Percentiles rank a stretch among this genome's conserved stretches.
phyloP scores from a whole-genome alignment of 495 filamentous ascomycete species.

The Chaetomidium leptoderma region DNA sequence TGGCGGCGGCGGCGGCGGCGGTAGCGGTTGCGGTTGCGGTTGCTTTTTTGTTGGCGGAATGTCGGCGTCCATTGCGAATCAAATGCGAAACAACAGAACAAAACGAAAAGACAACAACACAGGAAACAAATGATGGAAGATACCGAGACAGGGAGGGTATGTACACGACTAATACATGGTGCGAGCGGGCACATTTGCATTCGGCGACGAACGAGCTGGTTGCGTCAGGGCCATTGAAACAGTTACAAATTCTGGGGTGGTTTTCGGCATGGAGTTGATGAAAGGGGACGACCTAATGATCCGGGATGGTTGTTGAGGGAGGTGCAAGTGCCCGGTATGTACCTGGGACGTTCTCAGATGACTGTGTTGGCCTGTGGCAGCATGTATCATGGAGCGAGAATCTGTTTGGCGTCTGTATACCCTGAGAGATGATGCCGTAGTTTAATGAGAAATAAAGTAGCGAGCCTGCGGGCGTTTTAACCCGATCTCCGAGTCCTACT shows the following conservation, averaged over 20 bases:
- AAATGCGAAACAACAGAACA: slow-evolving; percentile 8
- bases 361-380: background rate
- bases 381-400: slow-evolving; percentile 11
- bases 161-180: slow-evolving; percentile 16
- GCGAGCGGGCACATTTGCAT: slow-evolving; percentile 19
- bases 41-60: slow-evolving; percentile 4
- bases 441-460: slow-evolving; percentile 1
- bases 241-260: background rate
- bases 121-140: slow-evolving; percentile 7
- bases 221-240: background rate
- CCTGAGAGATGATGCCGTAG: slow-evolving; percentile 2
- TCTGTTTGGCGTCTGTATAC: slow-evolving; percentile 12
- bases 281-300: background rate
- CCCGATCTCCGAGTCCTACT: too few relatives aligned
- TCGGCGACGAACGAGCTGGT: background rate
- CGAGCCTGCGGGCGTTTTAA: too few relatives aligned
- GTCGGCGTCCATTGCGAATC: slow-evolving; percentile 13
- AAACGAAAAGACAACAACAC: slow-evolving; percentile 6
- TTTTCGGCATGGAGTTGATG: background rate
- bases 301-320: background rate
- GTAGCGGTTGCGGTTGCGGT: too few relatives aligned
- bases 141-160: background rate
- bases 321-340: too few relatives aligned
- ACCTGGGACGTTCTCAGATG: too few relatives aligned
- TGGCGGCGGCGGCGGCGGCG: slow-evolving; percentile 4